Evolutionary conservation across 805 yeast species (phyloP), one percentile per base, ranked within the genome.

Genomic region (Ogataea dorogensis): DNA sequence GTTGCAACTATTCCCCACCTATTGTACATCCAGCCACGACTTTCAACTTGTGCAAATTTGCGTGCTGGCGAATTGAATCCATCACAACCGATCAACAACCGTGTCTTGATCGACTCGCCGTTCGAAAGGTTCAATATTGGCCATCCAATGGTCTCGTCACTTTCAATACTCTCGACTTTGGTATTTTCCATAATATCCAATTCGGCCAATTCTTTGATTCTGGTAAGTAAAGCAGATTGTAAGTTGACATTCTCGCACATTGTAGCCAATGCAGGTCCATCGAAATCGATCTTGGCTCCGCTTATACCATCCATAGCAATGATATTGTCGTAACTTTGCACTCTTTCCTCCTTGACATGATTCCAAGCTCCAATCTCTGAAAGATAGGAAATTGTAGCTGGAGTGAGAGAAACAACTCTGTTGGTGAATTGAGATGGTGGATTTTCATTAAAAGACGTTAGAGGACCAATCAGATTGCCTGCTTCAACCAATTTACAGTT

Each of bases 31-130:
- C 98, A 93, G 11, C 98, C 98, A 31, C 95, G 72, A 2, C 94
- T 77, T 54, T 79, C 81, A 37, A 93, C 88, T 2, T 75, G 79
- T 0, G 97, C 82, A 53, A 73, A 89, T 44, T 73, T 70, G 31
- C 97, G 73, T 5, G 85, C 98, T 0, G 97, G 96, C 1, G 97
- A 88, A 58, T 88, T 86, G 58, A 79, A 87, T 1, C 98, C 98
- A 58, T 93, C 98, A 24, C 96, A 95, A 7, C 98, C 98, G 11
- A 93, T 77, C 14, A 89, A 65, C n/a, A 89, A 67, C 36, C 96
- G 70, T 0, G 95, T 73, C 51, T 75, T 74, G 33, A 81, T 67
- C 9, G 54, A 46, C 10, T 74, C 73, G 1, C 96, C 97, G 44
- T 73, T 74, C 10, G 76, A 73, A 10, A 89, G 65, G 17, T 72